Evolutionary conservation across 208 protist genomes (phyloP).

Genomic region (Strigomonas culicis): DNA sequence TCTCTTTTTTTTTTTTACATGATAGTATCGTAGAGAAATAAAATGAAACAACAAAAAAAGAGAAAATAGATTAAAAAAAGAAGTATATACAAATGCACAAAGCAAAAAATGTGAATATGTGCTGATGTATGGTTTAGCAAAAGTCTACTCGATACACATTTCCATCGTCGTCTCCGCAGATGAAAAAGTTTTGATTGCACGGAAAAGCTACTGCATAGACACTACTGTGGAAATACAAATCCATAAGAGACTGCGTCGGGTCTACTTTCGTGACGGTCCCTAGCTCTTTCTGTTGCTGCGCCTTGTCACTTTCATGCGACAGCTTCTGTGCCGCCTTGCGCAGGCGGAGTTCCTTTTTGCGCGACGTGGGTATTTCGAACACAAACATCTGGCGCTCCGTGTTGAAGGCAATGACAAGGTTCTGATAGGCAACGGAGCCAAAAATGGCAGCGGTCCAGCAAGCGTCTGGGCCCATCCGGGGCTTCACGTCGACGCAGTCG

Average conservation of each 20-base stretch:
- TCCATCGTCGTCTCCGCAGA: constrained; percentile 58
- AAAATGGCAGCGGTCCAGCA: constrained; percentile 4
- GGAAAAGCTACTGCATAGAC: constrained; percentile 19
- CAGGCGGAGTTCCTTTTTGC: neutral
- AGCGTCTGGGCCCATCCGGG: neutral
- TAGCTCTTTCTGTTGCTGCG: neutral
- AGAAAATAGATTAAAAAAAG: constrained; percentile 3
- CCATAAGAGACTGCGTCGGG: constrained; percentile 20
- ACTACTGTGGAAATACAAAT: constrained; percentile 34
- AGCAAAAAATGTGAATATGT: constrained; percentile 8
- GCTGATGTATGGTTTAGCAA: constrained; percentile 14
- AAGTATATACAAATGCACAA: constrained; percentile 6
- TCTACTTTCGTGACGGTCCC: no score
- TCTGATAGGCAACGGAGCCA: neutral
- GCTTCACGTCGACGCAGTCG: constrained; percentile 8
- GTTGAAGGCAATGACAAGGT: neutral
- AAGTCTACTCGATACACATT: constrained; percentile 52
- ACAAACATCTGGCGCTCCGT: neutral
- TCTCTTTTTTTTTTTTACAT: neutral
- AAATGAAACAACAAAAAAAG: constrained; percentile 7
- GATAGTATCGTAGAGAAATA: neutral
- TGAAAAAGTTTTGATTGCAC: constrained; percentile 16
- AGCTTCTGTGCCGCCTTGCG: neutral
- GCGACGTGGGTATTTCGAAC: neutral
- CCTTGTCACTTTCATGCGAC: neutral